A percentile compares a stretch with the other conserved stretches of the same genome.
These are phyloP conservation scores for Apiotrichum sp. DNA, from an alignment of 1,284 basidiomycete species.

Conservation along the genomic window DNA sequence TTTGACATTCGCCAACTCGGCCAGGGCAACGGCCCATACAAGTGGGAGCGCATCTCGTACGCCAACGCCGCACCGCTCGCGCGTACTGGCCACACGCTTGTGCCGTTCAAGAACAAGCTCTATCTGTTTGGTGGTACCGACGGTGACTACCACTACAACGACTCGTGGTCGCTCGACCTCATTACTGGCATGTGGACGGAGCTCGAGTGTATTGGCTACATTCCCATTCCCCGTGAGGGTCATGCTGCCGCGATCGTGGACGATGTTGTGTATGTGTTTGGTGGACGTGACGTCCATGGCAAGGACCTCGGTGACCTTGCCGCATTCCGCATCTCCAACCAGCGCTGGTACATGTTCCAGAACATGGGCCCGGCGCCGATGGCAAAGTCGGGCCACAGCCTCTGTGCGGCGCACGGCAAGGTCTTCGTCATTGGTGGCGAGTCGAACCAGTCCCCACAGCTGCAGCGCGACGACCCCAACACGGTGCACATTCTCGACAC, in stretches of 20 bases:
- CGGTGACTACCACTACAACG: constrained; percentile 97
- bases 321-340: constrained; percentile 83
- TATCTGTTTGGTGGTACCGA: constrained; percentile 98
- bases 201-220: constrained; percentile 93
- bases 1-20: constrained; percentile 81
- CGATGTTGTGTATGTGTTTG: constrained; percentile 97
- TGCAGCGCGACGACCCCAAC: constrained; percentile 70
- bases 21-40: constrained; percentile 46
- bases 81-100: constrained; percentile 87
- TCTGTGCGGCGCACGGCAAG: constrained; percentile 81
- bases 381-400: constrained; percentile 87
- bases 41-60: constrained; percentile 57
- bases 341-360: constrained; percentile 96
- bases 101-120: constrained; percentile 78
- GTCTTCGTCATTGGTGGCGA: constrained; percentile 94
- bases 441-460: constrained; percentile 50
- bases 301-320: constrained; percentile 92
- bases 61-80: constrained; percentile 28
- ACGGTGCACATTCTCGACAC: constrained; percentile 88
- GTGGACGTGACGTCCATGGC: constrained; percentile 92
- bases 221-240: constrained; percentile 91
- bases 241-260: constrained; percentile 95
- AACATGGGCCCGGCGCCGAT: constrained; percentile 95
- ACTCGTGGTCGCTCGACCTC: constrained; percentile 95
- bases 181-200: constrained; percentile 81